Percentiles rank a stretch among this genome's conserved stretches.
These are phyloP conservation scores for Leptographium radiaticola DNA, from an alignment of 2,329 filamentous ascomycete species.

Conservation along the genomic window DNA sequence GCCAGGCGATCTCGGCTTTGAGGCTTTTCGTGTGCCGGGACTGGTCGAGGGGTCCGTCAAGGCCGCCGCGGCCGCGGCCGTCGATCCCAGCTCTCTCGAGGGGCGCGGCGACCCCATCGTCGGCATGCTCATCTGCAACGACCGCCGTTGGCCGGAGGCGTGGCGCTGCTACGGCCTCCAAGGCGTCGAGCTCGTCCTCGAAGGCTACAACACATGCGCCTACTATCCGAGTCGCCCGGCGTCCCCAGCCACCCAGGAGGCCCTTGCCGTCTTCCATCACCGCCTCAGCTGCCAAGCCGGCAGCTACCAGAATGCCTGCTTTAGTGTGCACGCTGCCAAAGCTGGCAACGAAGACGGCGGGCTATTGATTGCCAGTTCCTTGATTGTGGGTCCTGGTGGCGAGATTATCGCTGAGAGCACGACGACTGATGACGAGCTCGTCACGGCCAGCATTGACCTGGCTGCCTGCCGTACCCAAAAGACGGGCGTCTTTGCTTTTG, in stretches of 20 bases:
- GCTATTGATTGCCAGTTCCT: constrained; percentile 30
- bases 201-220: constrained; percentile 33
- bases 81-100: constrained; percentile 7
- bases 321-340: constrained; percentile 31
- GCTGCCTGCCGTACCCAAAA: constrained; percentile 32
- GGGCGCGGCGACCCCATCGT: constrained; percentile 35
- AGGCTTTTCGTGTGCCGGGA: constrained; percentile 35
- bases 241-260: constrained; percentile 25
- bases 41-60: constrained; percentile 25
- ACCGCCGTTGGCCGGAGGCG: constrained; percentile 35
- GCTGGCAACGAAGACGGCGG: constrained; percentile 32
- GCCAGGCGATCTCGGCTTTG: constrained; percentile 37
- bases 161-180: constrained; percentile 37
- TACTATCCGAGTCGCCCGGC: constrained; percentile 27
- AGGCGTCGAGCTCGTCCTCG: constrained; percentile 26
- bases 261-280: constrained; percentile 33
- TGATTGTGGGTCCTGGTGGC: constrained; percentile 32
- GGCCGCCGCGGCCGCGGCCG: constrained; percentile 8
- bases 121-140: constrained; percentile 40
- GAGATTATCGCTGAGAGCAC: constrained; percentile 33
- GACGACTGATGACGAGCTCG: constrained; percentile 32
- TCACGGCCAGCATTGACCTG: constrained; percentile 35
- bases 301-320: constrained; percentile 36
- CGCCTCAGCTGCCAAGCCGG: constrained; percentile 33
- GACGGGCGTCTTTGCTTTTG: constrained; percentile 32